Evolutionary conservation across 805 yeast genomes (phyloP), one percentile per base, ranked within the genome.

Genomic region (Zygoascus ofunaensis): DNA sequence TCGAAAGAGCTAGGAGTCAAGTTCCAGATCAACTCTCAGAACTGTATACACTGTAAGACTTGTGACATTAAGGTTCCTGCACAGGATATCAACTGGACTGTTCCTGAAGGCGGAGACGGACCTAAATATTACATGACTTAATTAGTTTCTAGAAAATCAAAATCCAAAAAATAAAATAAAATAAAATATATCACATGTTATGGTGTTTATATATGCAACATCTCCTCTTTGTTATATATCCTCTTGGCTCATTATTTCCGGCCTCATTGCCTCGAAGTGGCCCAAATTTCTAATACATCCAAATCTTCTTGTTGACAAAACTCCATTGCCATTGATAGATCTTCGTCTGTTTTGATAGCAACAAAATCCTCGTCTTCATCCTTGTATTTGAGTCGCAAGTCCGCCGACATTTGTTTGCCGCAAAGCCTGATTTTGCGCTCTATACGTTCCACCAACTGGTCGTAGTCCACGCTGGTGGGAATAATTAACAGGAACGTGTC

Each of bases 71-170:
- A 92, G 65, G 94, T 82, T 7, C 98, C 98, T 5, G 73, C 86
- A 0, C 96, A 90, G 65, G 96, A 89, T 59, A 92, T 92, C 50
- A 73, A 77, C 59, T 92, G 98, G 98, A 76, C 80, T 10, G 95
- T 87, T n/a, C 98, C 98, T 5, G 97, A 92, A 69, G 97, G 98
- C 49, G 97, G 97, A 24, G 98, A 84, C 62, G 98, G 98, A 12
- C 98, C 98, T 46, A 92, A 92, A 64, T 92, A 92, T 62, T 80
- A 81, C 62, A 77, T 86, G 80, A 81, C 94, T 4, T 81, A 54
- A 58, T 8, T n/a, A n/a, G n/a, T n/a, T n/a, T n/a, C n/a, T n/a
- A n/a, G n/a, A n/a, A n/a, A n/a, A n/a, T n/a, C n/a, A n/a, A n/a
- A n/a, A n/a, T n/a, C n/a, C n/a, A 5, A 22, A 5, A 12, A 5